These are phyloP conservation scores for Backusella tuberculispora DNA, from an alignment of 192 early-diverging fungal genomes.

Conservation along the genomic window DNA sequence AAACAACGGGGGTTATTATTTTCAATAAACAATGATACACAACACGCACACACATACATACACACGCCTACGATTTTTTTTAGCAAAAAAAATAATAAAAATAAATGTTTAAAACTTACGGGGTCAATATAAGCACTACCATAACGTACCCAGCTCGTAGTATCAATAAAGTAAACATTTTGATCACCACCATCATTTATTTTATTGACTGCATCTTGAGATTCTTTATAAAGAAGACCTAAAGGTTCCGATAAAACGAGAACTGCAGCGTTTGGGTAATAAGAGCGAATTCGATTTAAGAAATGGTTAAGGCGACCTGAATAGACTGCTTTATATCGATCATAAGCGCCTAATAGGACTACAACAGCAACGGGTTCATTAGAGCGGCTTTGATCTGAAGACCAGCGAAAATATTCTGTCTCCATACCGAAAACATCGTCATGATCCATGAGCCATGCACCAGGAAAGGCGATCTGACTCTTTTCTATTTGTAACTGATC, in stretches of 20 bases:
- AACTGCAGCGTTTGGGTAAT: not conserved
- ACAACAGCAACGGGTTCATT: constrained; percentile 23
- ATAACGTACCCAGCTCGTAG: constrained; percentile 33
- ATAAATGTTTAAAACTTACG: constrained; percentile 15
- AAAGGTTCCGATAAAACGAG: constrained; percentile 35
- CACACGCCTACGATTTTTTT: too few relatives aligned
- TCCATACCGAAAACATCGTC: constrained; percentile 28
- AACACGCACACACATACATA: not conserved
- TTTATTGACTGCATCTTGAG: constrained; percentile 23
- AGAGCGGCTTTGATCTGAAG: not conserved
- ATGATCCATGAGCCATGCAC: constrained; percentile 30
- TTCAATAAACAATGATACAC: not conserved
- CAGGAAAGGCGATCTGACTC: constrained; percentile 34
- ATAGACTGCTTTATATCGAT: constrained; percentile 16
- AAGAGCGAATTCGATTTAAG: constrained; percentile 7
- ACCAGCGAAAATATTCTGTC: constrained; percentile 28
- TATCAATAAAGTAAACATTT: constrained; percentile 34
- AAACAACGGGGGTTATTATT: not conserved
- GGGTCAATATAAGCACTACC: constrained; percentile 24
- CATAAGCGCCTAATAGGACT: constrained; percentile 26
- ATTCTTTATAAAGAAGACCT: constrained; percentile 21
- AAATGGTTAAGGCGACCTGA: not conserved
- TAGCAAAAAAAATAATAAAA: not conserved
- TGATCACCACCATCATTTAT: constrained; percentile 23
- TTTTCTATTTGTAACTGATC: constrained; percentile 23